Conservation (phyloP, 345 rosid species). For the Salix dunnii region DNA sequence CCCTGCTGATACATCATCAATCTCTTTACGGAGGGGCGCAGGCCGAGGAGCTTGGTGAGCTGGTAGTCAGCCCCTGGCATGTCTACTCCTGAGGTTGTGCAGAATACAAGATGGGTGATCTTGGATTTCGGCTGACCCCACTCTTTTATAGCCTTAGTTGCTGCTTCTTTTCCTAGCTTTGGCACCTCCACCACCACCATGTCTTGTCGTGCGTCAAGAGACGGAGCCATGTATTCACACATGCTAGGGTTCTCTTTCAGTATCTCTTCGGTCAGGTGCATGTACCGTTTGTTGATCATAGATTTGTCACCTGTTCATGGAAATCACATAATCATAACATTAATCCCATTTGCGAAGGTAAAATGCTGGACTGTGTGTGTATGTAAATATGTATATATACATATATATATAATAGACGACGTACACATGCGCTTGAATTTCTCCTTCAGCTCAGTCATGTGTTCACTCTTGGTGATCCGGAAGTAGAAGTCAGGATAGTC, state of each 20-base stretch:
- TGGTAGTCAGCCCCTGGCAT: conserved; percentile 24
- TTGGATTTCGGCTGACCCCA: conserved; percentile 26
- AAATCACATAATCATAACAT: not conserved
- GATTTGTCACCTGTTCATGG: conserved; percentile 19
- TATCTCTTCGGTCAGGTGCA: conserved; percentile 11
- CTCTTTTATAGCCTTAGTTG: conserved; percentile 18
- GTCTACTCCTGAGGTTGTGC: conserved; percentile 23
- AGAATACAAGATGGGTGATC: conserved; percentile 21
- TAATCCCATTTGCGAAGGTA: not conserved
- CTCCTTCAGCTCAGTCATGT: conserved; percentile 20
- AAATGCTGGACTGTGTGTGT: not conserved
- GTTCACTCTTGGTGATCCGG: conserved; percentile 19
- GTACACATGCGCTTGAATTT: conserved; percentile 24
- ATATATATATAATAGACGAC: not conserved
- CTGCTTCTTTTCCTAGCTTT: conserved; percentile 21
- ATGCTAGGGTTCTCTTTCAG: conserved; percentile 13
- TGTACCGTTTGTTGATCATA: conserved; percentile 18
- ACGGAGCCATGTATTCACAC: conserved; percentile 14
- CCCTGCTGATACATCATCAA: conserved; percentile 24
- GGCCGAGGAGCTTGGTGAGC: conserved; percentile 23
- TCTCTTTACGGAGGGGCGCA: conserved; percentile 19
- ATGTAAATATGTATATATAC: too few species aligned
- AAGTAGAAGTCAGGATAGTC: conserved; percentile 23
- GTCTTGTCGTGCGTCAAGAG: conserved; percentile 23
- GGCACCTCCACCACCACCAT: conserved; percentile 23